Conservation (phyloP, 2,329 filamentous ascomycete genomes). For the Coccinonectria pachysandricola region DNA sequence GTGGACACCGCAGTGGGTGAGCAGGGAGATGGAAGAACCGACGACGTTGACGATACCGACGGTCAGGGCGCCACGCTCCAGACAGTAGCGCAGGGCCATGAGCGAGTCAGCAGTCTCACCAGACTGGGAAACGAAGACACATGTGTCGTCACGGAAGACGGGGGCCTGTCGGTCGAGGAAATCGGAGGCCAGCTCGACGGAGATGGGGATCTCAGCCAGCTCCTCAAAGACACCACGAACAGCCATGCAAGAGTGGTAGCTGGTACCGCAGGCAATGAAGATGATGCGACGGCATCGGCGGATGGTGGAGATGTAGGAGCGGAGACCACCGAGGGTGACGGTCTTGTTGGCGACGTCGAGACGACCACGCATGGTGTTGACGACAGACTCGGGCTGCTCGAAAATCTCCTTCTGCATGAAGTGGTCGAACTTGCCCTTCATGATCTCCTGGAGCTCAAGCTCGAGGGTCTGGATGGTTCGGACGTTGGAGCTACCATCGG, state of each 20-base stretch:
- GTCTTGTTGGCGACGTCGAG: constrained; percentile 88
- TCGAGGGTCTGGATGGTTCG: constrained; percentile 97
- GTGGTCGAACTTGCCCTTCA: constrained; percentile 99
- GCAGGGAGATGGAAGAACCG: constrained; percentile 94
- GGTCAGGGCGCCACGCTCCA: constrained; percentile 93
- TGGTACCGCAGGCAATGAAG: constrained; percentile 97
- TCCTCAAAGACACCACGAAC: constrained; percentile 97
- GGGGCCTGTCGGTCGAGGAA: constrained; percentile 95
- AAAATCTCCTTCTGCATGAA: constrained; percentile 99
- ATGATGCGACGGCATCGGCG: constrained; percentile 94
- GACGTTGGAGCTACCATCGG: constrained; percentile 92
- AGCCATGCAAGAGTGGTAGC: constrained; percentile 98
- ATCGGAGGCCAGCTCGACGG: constrained; percentile 93
- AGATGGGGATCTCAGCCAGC: constrained; percentile 93
- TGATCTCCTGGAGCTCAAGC: constrained; percentile 98
- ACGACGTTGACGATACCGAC: constrained; percentile 99
- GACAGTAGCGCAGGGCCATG: constrained; percentile 92
- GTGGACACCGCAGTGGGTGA: constrained; percentile 99
- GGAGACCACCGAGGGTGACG: constrained; percentile 88
- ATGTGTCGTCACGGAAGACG: constrained; percentile 98
- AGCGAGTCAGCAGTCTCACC: constrained; percentile 97
- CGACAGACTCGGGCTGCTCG: constrained; percentile 96
- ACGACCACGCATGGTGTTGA: constrained; percentile 99
- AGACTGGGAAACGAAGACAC: constrained; percentile 97
- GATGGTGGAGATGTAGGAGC: constrained; percentile 94